Conservation (phyloP, 2,329 filamentous ascomycete genomes). For the Coniosporium tulheliwenetii region DNA sequence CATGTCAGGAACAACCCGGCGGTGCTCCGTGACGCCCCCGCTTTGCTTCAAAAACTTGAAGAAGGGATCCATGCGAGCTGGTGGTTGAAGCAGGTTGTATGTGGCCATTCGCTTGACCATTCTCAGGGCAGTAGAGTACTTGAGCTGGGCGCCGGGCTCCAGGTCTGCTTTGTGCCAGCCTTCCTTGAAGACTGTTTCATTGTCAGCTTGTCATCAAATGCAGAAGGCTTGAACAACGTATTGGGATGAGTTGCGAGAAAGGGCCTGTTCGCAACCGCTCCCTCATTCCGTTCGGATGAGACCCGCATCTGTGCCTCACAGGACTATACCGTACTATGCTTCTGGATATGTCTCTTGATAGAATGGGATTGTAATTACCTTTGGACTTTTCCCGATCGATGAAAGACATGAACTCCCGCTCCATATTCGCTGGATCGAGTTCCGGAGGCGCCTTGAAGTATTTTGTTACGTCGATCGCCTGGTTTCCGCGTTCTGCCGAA, state of each 20-base stretch:
- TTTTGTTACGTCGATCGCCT: not conserved
- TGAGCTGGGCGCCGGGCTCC: slow-evolving; percentile 21
- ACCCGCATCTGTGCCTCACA: not conserved
- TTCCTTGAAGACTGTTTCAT: slow-evolving; percentile 22
- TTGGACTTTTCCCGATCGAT: slow-evolving; percentile 19
- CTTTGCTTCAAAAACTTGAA: not conserved
- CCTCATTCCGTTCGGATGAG: not conserved
- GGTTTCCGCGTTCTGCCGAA: not conserved
- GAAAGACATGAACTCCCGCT: slow-evolving; percentile 14
- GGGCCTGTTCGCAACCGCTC: not conserved
- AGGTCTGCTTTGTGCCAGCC: slow-evolving; percentile 29
- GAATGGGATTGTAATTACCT: slow-evolving; percentile 8
- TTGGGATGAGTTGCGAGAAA: not conserved
- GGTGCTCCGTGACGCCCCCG: slow-evolving; percentile 11
- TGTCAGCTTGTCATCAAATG: not conserved
- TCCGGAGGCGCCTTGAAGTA: not conserved
- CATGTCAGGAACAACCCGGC: slow-evolving; percentile 22
- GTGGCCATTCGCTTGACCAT: slow-evolving; percentile 18
- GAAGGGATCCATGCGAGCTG: not conserved
- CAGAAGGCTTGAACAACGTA: not conserved
- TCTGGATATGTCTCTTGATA: not conserved
- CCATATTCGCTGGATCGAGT: slow-evolving; percentile 2
- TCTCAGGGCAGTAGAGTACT: slow-evolving; percentile 20
- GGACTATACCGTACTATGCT: no score
- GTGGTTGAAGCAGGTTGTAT: slow-evolving; percentile 6